These are phyloP conservation scores for Aspergillus sergii DNA, from an alignment of 2,329 filamentous ascomycete genomes.

Conservation along the genomic window DNA sequence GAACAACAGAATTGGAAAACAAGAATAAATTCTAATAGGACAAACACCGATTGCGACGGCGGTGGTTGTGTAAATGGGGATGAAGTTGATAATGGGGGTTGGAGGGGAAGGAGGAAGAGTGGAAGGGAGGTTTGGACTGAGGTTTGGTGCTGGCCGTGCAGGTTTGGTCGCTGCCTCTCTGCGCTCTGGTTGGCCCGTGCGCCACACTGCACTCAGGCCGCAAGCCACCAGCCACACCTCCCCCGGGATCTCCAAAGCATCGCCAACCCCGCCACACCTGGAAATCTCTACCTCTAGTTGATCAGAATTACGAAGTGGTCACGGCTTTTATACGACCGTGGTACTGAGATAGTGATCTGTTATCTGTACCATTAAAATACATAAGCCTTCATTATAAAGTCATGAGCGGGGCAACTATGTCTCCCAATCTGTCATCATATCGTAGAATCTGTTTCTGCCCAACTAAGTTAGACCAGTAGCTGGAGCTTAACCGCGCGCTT, in stretches of 20 bases:
- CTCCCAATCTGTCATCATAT: background rate
- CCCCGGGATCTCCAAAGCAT: conserved; percentile 1
- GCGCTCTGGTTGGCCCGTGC: conserved; percentile 18
- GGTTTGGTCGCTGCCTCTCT: conserved; percentile 10
- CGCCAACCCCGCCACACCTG: conserved; percentile 6
- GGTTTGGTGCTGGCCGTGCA: conserved; percentile 17
- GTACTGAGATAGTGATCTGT: background rate
- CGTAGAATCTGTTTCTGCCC: conserved; percentile 1
- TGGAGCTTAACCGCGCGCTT: conserved; percentile 19
- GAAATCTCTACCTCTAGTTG: background rate
- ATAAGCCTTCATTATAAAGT: background rate
- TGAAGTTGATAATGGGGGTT: conserved; percentile 12
- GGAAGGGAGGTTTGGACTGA: conserved; percentile 7
- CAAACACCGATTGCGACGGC: conserved; percentile 1
- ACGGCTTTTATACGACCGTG: background rate
- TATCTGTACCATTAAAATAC: background rate
- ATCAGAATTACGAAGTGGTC: background rate
- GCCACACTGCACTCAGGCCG: conserved; percentile 17
- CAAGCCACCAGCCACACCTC: conserved; percentile 1
- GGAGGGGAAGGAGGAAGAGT: conserved; percentile 6
- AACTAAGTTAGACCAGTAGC: background rate
- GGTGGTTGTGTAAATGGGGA: conserved; percentile 11
- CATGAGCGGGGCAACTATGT: background rate
- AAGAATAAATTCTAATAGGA: conserved; percentile 19
- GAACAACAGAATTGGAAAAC: conserved; percentile 13